Evolutionary conservation across 495 filamentous ascomycete species (phyloP), one percentile per base, ranked within the genome.

Genomic region (Chaetomium fimeti): DNA sequence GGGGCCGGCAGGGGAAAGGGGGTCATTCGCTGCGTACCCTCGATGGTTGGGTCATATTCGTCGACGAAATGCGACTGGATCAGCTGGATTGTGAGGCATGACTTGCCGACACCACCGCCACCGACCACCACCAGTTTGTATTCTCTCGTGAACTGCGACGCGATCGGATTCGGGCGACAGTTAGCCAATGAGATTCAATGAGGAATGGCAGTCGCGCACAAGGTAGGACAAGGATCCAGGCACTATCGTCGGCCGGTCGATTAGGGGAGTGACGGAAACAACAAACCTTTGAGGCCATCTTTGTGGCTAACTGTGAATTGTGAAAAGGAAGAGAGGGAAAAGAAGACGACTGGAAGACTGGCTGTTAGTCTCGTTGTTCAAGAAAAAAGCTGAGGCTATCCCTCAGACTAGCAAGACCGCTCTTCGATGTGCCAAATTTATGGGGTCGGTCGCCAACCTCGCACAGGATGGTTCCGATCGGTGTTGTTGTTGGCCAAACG

Each of bases 11-110:
- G 51, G 16, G 43, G 25, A n/a, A 42, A 20, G 2, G 48, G n/a
- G 57, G 24, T 54, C 4, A 25, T 47, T 36, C 32, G 32, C 32
- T 65, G 72, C 87, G 68, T 77, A 97, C 94, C 94, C 89, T 98
- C 94, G 72, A 98, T 98, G 71, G 94, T 98, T 49, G 94, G 94
- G 78, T 98, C 94, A 78, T 98, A 98, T 77, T 98, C 94, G 77
- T 98, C 94, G 71, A 98, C 93, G 81, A 98, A 98, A 76, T 98
- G 94, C 70, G 88, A 91, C 80, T 98, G 94, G 76, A 98, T 98
- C 81, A 98, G 84, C 82, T 97, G 94, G 75, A 98, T 98, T 29
- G 94, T 98, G 82, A 98, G 86, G 82, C 94, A 98, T 55, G 95
- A 98, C 81, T 98, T 98, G 77, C 94, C 94, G 65, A 98, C 94